phyloP scores from a whole-genome alignment of 2,329 filamentous ascomycete genomes.

The Neonectria neomacrospora region DNA sequence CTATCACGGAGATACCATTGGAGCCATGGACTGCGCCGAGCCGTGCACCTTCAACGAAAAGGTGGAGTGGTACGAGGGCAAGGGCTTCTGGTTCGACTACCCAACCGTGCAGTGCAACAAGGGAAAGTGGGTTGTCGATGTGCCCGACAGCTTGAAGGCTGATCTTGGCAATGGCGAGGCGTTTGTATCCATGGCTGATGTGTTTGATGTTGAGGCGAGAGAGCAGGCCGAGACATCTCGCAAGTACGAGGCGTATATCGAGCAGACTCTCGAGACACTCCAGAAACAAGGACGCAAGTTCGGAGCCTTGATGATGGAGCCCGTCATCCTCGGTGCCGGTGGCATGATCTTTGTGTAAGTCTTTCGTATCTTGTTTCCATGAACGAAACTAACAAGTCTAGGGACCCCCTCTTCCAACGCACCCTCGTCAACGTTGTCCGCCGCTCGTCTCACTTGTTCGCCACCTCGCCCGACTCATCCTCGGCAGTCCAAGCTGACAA shows the following conservation, averaged over 20 bases:
- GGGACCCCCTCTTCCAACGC: slow-evolving; percentile 84
- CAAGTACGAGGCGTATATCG: slow-evolving; percentile 71
- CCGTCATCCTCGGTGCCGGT: slow-evolving; percentile 81
- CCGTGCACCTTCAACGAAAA: slow-evolving; percentile 82
- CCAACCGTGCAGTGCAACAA: slow-evolving; percentile 74
- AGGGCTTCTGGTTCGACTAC: slow-evolving; percentile 84
- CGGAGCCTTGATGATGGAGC: slow-evolving; percentile 83
- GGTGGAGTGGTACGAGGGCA: slow-evolving; percentile 86
- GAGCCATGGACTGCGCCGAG: slow-evolving; percentile 87
- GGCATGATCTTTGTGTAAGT: slow-evolving; percentile 84
- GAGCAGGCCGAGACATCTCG: slow-evolving; percentile 55
- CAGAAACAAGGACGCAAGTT: slow-evolving; percentile 71
- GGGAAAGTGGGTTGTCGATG: slow-evolving; percentile 73
- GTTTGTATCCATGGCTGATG: slow-evolving; percentile 61
- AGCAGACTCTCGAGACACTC: slow-evolving; percentile 62
- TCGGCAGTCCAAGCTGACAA: slow-evolving; percentile 28
- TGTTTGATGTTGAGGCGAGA: slow-evolving; percentile 70
- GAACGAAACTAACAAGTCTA: slow-evolving; percentile 46
- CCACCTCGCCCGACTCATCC: slow-evolving; percentile 30
- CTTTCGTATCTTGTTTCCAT: background rate
- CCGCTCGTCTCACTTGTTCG: slow-evolving; percentile 65
- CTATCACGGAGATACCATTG: slow-evolving; percentile 90
- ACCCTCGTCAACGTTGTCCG: slow-evolving; percentile 76
- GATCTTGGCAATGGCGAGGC: slow-evolving; percentile 56
- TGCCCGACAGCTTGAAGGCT: slow-evolving; percentile 60